Base-by-base conservation (phyloP, 2,329 filamentous ascomycete genomes). In the Aschersonia sp. region DNA sequence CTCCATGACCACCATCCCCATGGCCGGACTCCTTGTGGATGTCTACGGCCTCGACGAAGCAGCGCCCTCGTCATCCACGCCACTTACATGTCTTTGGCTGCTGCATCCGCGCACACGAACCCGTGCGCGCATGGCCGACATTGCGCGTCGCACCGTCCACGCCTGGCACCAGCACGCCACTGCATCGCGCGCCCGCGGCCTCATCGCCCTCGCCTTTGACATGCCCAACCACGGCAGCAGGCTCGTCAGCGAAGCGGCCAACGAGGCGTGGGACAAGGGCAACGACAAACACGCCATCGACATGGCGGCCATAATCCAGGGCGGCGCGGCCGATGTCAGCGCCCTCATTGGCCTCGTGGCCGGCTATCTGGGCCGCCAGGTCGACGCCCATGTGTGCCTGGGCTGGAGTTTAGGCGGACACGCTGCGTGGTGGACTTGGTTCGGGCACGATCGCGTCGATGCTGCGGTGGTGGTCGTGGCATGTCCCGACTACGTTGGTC, bases 321-420 rank as follows among this genome's bases (percentile, higher is more conserved):
- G 77, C 46, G 90, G 85, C 0, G 83, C 84, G 11, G 65, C 69
- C n/a, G 90, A 97, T 62, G 81, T 83, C 35, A 78, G 75, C 12
- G 71, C 81, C 8, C 67, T 97, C 52, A 82, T 97, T 54, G 83
- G 88, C 56, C 76, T 87, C 48, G 68, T 94, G 2, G 78, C 78
- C n/a, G 79, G 79, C 1, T 94, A 89, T 59, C 66, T 92, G 29
- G 54, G 58, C 12, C 62, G 67, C 39, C 56, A 56, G 41, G 68
- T 77, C 22, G 73, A 78, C 52, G 74, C 79, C 46, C 81, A 96
- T 61, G 63, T 94, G 9, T 84, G 83, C 9, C 70, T 94, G 40
- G 92, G 92, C 0, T 78, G 94, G 49, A 90, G 85, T 30, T 68
- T 97, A 1, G 92, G 92, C 5, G 92, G 87, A 0, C 92, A 97